Evolutionary conservation across 768 basidiomycete genomes (phyloP).

Genomic region (Hemileccinum rubropunctum): DNA sequence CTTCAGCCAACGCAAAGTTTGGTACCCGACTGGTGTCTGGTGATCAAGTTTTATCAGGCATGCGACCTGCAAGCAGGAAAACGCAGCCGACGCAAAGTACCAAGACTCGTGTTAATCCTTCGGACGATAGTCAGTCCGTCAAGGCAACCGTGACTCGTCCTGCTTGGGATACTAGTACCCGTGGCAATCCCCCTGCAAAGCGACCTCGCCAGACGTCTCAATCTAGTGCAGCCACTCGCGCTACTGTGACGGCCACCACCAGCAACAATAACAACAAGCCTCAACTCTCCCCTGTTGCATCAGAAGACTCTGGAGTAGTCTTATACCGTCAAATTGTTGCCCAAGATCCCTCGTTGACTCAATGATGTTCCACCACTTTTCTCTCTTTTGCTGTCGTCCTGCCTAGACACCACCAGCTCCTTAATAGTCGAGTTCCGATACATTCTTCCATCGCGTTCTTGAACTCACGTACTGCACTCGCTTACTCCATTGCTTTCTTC

Average conservation of each 20-base stretch:
- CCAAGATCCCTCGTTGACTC: constrained; percentile 66
- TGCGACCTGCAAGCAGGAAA: constrained; percentile 64
- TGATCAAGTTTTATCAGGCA: constrained; percentile 40
- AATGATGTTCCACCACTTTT: constrained; percentile 18
- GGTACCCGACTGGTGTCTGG: constrained; percentile 75
- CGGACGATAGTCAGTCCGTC: constrained; percentile 64
- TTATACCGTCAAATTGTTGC: constrained; percentile 80
- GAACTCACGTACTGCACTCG: constrained; percentile 27
- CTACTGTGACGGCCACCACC: constrained; percentile 31
- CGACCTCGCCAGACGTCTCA: constrained; percentile 73
- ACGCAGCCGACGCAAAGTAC: constrained; percentile 44
- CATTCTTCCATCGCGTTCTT: constrained; percentile 22
- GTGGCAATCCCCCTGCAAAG: constrained; percentile 43
- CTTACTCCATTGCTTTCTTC: constrained; percentile 22
- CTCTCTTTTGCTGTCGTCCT: constrained; percentile 5
- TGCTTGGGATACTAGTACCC: constrained; percentile 68
- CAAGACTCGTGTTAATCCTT: constrained; percentile 44
- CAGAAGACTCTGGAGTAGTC: constrained; percentile 74
- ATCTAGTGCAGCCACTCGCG: constrained; percentile 56
- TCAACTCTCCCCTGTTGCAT: constrained; percentile 67
- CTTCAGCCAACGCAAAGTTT: constrained; percentile 91
- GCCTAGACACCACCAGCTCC: constrained; percentile 18
- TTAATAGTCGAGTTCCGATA: constrained; percentile 22
- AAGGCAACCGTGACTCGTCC: constrained; percentile 75
- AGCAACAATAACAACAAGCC: constrained; percentile 32